phyloP scores from a whole-genome alignment of 768 basidiomycete genomes.

The Hericium coralloides region DNA sequence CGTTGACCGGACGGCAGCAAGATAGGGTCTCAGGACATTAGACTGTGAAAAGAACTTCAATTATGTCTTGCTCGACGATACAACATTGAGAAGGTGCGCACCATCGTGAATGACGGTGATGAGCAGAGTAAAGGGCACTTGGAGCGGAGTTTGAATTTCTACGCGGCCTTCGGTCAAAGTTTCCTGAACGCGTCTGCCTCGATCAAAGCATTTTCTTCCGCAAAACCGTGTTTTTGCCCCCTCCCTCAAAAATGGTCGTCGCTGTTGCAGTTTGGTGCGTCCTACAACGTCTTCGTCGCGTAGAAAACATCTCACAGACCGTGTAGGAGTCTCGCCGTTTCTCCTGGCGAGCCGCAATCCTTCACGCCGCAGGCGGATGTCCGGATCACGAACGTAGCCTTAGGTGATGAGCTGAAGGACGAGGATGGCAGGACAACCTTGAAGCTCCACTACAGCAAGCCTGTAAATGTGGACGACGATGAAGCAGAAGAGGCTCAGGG shows the following conservation, averaged over 20 bases:
- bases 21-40: conserved; percentile 91
- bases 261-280: conserved; percentile 59
- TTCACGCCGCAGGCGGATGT: conserved; percentile 60
- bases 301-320: conserved; percentile 4
- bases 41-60: conserved; percentile 44
- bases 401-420: conserved; percentile 66
- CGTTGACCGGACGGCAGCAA: conserved; percentile 91
- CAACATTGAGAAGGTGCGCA: neutral
- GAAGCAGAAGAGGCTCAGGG: conserved; percentile 35
- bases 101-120: conserved; percentile 13
- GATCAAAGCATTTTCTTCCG: neutral
- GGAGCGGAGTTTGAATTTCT: conserved; percentile 36
- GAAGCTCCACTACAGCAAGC: conserved; percentile 50
- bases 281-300: neutral
- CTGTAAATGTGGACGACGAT: conserved; percentile 34
- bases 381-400: conserved; percentile 73
- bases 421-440: conserved; percentile 50
- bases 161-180: neutral
- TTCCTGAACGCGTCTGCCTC: neutral
- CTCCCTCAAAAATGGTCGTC: conserved; percentile 37
- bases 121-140: conserved; percentile 2
- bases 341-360: conserved; percentile 47
- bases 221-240: conserved; percentile 6
- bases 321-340: conserved; percentile 51
- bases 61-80: neutral